Base-by-base conservation (phyloP, 306 rosid genomes). In the Malus sylvestris region DNA sequence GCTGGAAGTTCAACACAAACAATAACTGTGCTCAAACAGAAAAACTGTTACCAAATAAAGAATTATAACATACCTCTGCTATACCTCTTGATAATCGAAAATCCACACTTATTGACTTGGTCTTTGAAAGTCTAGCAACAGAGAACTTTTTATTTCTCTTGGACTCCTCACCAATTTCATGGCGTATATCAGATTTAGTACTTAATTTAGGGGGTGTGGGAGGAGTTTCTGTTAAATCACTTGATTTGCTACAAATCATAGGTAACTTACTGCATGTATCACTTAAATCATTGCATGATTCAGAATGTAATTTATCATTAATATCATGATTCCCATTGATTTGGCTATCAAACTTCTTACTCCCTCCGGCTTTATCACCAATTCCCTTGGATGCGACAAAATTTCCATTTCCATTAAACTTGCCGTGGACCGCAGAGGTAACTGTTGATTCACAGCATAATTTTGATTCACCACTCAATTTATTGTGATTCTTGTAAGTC, bases 11-110 rank as follows among this genome's bases (percentile, higher is more conserved):
- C 67, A 68, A 46, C 19, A 51, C 69, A 72, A 45, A 69, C 35
- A 71, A 55, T 53, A 83, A 74, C 18, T 72, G 75, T 45, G 72
- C 38, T 73, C 10, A 49, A 66, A 74, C 59, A 27, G 15, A 19
- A 23, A 22, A 19, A 6, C 0, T 4, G 7, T 76, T 61, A 78
- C 68, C 66, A 68, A 65, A 69, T 62, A 70, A 27, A 61, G 42
- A 35, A 66, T 63, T 73, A 52, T 69, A 74, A 76, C 86, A 79
- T 82, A 95, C 98, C 98, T 92, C 93, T 22, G 96, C 97, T 81
- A 95, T 95, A 61, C 97, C 98, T 84, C 96, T 91, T 71, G 98
- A 92, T 69, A 95, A 92, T 80, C 97, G 92, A 72, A 95, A 90
- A 88, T 95, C 98, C 79, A 95, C 93, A 81, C 91, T 90, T 62